Evolutionary conservation across 257 asterid species (phyloP).

Genomic region (Primulina eburnea): DNA sequence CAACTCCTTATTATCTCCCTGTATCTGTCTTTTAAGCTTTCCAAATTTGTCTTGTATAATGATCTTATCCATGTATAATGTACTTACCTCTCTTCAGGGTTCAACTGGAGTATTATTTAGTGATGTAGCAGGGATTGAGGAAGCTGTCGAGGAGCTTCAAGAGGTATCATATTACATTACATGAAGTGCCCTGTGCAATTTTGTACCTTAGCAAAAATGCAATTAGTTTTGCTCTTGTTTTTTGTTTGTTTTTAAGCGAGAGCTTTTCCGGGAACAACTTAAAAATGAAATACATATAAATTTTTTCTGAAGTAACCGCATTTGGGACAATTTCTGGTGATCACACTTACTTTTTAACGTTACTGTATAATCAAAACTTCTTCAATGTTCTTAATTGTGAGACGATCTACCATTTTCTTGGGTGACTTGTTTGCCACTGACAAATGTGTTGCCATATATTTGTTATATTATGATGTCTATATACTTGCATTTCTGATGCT

Average conservation of each 20-base stretch:
- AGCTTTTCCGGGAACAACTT: background rate
- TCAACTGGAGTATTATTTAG: constrained; percentile 86
- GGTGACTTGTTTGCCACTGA: constrained; percentile 13
- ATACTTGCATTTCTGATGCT: background rate
- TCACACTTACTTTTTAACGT: background rate
- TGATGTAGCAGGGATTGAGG: constrained; percentile 99
- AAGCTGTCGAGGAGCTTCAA: constrained; percentile 98
- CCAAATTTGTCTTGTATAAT: constrained; percentile 11
- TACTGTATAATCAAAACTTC: constrained; percentile 12
- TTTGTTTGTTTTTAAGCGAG: background rate
- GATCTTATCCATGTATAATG: constrained; percentile 24
- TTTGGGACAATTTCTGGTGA: background rate
- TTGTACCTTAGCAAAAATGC: background rate
- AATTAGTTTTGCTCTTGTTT: background rate
- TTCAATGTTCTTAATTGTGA: constrained; percentile 13
- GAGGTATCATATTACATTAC: constrained; percentile 51
- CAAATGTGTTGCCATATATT: constrained; percentile 14
- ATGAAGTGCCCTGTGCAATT: constrained; percentile 16
- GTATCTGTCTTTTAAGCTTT: constrained; percentile 9
- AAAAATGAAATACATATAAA: background rate
- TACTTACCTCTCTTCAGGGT: constrained; percentile 54
- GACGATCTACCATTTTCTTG: constrained; percentile 3
- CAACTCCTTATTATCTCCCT: constrained; percentile 16
- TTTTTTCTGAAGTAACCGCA: background rate
- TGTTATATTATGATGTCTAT: constrained; percentile 7